These are phyloP conservation scores for Leptographium galeiforme DNA, from an alignment of 2,329 filamentous ascomycete species.

Conservation along the genomic window DNA sequence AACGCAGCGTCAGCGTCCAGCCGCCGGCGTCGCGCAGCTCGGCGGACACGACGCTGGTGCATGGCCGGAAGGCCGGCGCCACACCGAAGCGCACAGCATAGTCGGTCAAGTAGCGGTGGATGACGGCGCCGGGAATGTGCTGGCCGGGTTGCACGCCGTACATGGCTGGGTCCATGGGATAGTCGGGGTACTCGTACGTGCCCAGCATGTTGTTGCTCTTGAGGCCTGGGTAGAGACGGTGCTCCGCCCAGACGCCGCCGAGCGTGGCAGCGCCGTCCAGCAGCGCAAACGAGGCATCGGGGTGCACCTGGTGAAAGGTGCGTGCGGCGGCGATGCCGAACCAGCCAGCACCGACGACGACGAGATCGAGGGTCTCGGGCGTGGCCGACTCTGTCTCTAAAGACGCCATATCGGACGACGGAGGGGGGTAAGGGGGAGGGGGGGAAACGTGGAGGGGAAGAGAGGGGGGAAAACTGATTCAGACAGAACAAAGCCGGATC, in stretches of 20 bases:
- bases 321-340: slow-evolving; percentile 46
- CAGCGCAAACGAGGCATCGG: slow-evolving; percentile 39
- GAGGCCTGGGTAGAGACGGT: slow-evolving; percentile 54
- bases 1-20: slow-evolving; percentile 27
- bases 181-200: slow-evolving; percentile 61
- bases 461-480: not conserved
- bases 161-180: slow-evolving; percentile 47
- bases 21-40: slow-evolving; percentile 27
- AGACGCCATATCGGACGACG: not conserved
- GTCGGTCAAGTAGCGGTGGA: slow-evolving; percentile 33
- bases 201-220: slow-evolving; percentile 64
- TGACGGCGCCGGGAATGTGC: slow-evolving; percentile 32
- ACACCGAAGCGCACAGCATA: slow-evolving; percentile 31
- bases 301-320: slow-evolving; percentile 45
- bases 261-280: slow-evolving; percentile 43
- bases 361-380: slow-evolving; percentile 32
- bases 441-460: not conserved
- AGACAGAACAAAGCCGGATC: too few species aligned
- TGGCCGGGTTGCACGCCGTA: slow-evolving; percentile 33
- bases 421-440: not conserved
- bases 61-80: slow-evolving; percentile 24
- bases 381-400: not conserved
- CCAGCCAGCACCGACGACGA: slow-evolving; percentile 35
- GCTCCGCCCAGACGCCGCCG: slow-evolving; percentile 58
- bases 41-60: slow-evolving; percentile 25